Evolutionary conservation across 768 basidiomycete species (phyloP).

Genomic region (Steccherinum ochraceum): DNA sequence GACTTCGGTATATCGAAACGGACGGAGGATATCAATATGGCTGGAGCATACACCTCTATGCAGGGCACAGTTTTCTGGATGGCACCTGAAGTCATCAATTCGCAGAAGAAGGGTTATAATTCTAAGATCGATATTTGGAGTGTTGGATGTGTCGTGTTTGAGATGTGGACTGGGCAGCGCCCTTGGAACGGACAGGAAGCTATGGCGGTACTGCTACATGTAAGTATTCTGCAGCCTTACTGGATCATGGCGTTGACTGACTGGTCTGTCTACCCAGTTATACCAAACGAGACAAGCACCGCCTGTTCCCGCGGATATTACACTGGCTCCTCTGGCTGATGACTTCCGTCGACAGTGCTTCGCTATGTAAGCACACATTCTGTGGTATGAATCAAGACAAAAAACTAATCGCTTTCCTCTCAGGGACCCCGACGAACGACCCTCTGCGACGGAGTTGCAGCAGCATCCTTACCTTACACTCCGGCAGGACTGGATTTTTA

Average conservation of each 20-base stretch:
- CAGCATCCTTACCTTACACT: conserved; percentile 74
- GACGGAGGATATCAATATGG: conserved; percentile 77
- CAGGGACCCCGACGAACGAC: conserved; percentile 81
- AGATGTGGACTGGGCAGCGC: conserved; percentile 97
- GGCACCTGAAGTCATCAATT: conserved; percentile 92
- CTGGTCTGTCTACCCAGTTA: conserved; percentile 41
- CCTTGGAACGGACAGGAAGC: conserved; percentile 92
- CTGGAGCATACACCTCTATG: conserved; percentile 88
- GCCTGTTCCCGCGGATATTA: conserved; percentile 81
- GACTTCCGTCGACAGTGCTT: conserved; percentile 90
- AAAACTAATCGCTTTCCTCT: no score
- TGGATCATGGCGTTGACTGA: background rate
- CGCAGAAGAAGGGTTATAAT: conserved; percentile 86
- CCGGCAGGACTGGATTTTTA: conserved; percentile 71
- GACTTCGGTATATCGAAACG: conserved; percentile 99
- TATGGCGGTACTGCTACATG: conserved; percentile 93
- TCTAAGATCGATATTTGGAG: conserved; percentile 99
- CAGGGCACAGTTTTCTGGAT: conserved; percentile 99
- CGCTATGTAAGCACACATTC: conserved; percentile 56
- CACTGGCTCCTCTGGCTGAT: conserved; percentile 66
- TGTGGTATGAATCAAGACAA: no score
- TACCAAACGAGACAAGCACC: conserved; percentile 82
- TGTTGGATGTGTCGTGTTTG: conserved; percentile 94
- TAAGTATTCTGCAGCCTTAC: conserved; percentile 26
- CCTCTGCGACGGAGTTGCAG: conserved; percentile 71